Evolutionary conservation across 805 yeast species (phyloP).

Genomic region (Metschnikowia dekortorum): DNA sequence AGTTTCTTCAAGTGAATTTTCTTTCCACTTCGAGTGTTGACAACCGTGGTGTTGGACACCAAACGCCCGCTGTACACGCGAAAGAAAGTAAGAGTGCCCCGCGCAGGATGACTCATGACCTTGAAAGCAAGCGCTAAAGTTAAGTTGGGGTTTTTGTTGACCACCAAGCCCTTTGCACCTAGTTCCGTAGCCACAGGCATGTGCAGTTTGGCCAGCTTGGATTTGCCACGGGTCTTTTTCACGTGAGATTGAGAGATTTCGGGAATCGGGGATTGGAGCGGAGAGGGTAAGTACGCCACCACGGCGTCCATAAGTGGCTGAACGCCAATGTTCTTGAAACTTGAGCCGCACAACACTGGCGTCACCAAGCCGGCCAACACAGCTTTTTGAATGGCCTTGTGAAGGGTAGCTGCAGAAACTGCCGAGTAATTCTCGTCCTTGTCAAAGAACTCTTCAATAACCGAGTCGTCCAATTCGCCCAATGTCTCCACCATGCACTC

Average conservation of each 20-base stretch:
- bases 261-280: slow-evolving; percentile 59
- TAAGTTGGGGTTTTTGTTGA: slow-evolving; percentile 55
- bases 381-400: slow-evolving; percentile 55
- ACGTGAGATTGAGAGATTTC: slow-evolving; percentile 33
- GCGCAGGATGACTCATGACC: slow-evolving; percentile 77
- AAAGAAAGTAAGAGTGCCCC: slow-evolving; percentile 80
- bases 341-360: slow-evolving; percentile 90
- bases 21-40: slow-evolving; percentile 67
- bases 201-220: slow-evolving; percentile 12
- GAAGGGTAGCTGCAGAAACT: slow-evolving; percentile 54
- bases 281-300: slow-evolving; percentile 75
- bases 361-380: slow-evolving; percentile 56
- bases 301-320: slow-evolving; percentile 80
- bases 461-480: slow-evolving; percentile 73
- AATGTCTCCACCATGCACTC: slow-evolving; percentile 79
- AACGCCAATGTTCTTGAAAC: slow-evolving; percentile 89
- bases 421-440: slow-evolving; percentile 62
- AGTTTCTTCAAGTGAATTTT: slow-evolving; percentile 64
- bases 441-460: slow-evolving; percentile 75
- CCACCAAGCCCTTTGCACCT: slow-evolving; percentile 45
- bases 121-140: slow-evolving; percentile 86
- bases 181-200: slow-evolving; percentile 29
- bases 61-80: slow-evolving; percentile 84
- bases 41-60: slow-evolving; percentile 54
- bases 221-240: slow-evolving; percentile 16